These are phyloP conservation scores for Suhomyces pyralidae DNA, from an alignment of 805 yeast species.

Conservation along the genomic window DNA sequence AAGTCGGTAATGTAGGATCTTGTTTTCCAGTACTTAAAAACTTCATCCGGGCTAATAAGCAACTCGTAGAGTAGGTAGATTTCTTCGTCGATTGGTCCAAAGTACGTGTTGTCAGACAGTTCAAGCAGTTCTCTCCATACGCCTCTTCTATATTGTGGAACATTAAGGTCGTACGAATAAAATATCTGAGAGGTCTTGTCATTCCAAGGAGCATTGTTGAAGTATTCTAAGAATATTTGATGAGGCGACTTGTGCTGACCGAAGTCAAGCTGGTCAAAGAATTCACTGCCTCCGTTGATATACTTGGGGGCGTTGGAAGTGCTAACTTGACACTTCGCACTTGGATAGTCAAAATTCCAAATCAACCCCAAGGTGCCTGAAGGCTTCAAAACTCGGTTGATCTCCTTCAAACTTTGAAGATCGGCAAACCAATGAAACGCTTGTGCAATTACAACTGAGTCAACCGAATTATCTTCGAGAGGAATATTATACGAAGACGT, in stretches of 20 bases:
- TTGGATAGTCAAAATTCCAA: slow-evolving; percentile 53
- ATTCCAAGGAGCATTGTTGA: slow-evolving; percentile 35
- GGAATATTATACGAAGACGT: slow-evolving; percentile 52
- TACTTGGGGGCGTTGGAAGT: background rate
- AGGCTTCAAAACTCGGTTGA: slow-evolving; percentile 47
- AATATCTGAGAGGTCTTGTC: slow-evolving; percentile 28
- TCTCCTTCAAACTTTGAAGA: slow-evolving; percentile 43
- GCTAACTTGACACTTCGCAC: slow-evolving; percentile 7
- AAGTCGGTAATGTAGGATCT: slow-evolving; percentile 53
- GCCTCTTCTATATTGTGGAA: slow-evolving; percentile 56
- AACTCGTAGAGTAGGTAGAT: slow-evolving; percentile 26
- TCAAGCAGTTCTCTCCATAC: slow-evolving; percentile 44
- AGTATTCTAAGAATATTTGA: slow-evolving; percentile 13
- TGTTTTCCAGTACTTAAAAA: slow-evolving; percentile 52
- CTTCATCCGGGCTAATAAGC: slow-evolving; percentile 28
- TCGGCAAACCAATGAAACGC: slow-evolving; percentile 71
- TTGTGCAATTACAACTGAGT: slow-evolving; percentile 54
- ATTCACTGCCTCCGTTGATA: slow-evolving; percentile 6
- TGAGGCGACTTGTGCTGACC: slow-evolving; percentile 2
- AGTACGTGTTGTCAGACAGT: slow-evolving; percentile 22
- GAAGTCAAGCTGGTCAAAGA: slow-evolving; percentile 4
- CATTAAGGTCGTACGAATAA: slow-evolving; percentile 37
- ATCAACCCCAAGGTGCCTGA: slow-evolving; percentile 51
- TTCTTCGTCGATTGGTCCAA: slow-evolving; percentile 34
- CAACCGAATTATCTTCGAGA: slow-evolving; percentile 40